Conservation (phyloP, 805 yeast species). For the Starmerella apicola region DNA sequence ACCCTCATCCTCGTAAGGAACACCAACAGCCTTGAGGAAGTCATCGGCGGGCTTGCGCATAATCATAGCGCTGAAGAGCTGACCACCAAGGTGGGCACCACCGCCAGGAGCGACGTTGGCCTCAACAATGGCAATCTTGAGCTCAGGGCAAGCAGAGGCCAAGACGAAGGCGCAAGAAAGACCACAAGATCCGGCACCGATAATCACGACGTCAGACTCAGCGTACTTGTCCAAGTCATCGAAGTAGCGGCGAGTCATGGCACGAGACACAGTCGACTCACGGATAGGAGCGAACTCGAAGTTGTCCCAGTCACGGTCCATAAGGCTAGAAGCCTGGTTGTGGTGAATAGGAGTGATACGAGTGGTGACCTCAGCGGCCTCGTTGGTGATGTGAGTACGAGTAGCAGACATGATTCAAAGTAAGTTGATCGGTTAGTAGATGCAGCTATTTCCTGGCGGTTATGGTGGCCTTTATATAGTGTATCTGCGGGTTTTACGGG, state of each 20-base stretch:
- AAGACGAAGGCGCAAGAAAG: conserved; percentile 62
- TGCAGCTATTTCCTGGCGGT: no score
- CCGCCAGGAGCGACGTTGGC: conserved; percentile 71
- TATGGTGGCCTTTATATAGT: no score
- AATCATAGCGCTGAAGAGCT: conserved; percentile 64
- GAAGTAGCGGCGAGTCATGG: conserved; percentile 66
- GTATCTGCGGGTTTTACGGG: no score
- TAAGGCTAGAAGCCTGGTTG: conserved; percentile 8
- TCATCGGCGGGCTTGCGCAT: conserved; percentile 67
- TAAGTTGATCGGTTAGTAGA: no score
- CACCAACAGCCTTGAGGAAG: conserved; percentile 50
- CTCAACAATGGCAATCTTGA: conserved; percentile 61
- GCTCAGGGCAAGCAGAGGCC: conserved; percentile 62
- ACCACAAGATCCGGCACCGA: conserved; percentile 73
- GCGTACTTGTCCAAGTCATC: conserved; percentile 61
- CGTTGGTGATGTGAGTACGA: conserved; percentile 15
- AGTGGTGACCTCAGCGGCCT: conserved; percentile 7
- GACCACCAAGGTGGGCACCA: conserved; percentile 71
- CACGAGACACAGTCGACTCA: conserved; percentile 67
- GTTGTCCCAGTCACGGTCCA: conserved; percentile 44
- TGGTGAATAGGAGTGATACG: conserved; percentile 10
- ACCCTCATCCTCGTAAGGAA: conserved; percentile 67
- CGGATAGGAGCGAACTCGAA: conserved; percentile 62
- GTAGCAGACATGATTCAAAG: conserved; percentile 14
- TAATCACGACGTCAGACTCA: conserved; percentile 59